A percentile compares a stretch with the other conserved stretches of the same genome.
Conservation (phyloP, 352 stramenopile species). For the Phytopythium cucurbitacearum region DNA sequence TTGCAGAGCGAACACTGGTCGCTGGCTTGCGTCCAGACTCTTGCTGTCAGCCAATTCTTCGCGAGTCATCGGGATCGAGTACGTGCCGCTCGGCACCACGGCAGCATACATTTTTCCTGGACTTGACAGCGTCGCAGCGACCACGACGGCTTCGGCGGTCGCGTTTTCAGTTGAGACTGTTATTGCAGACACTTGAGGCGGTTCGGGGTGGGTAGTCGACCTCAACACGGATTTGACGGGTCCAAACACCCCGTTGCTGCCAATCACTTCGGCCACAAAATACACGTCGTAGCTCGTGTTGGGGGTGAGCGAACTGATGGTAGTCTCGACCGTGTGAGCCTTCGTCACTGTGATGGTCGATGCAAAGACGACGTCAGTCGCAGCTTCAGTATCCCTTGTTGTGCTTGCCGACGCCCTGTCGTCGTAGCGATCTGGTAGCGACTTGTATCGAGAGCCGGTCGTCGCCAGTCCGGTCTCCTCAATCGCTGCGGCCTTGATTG, state of each 20-base stretch:
- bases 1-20: conserved; percentile 23
- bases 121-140: conserved; percentile 31
- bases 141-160: conserved; percentile 21
- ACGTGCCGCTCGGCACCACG: conserved; percentile 26
- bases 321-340: conserved; percentile 51
- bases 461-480: conserved; percentile 6
- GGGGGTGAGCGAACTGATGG: conserved; percentile 28
- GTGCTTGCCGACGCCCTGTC: not conserved
- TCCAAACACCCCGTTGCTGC: conserved; percentile 79
- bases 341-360: conserved; percentile 36
- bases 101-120: conserved; percentile 48
- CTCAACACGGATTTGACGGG: conserved; percentile 57
- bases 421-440: not conserved
- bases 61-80: conserved; percentile 6
- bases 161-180: conserved; percentile 23
- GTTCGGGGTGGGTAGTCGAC: conserved; percentile 48
- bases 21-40: conserved; percentile 6
- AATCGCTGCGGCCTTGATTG: conserved; percentile 38
- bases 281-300: conserved; percentile 83
- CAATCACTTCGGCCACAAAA: conserved; percentile 71
- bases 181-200: conserved; percentile 24
- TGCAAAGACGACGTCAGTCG: conserved; percentile 14
- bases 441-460: too few relatives aligned
- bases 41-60: conserved; percentile 28
- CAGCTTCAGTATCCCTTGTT: not conserved